Percentiles rank a stretch among this genome's conserved stretches.
Conservation (phyloP, 768 basidiomycete genomes). For the Cyclocybe cylindracea region DNA sequence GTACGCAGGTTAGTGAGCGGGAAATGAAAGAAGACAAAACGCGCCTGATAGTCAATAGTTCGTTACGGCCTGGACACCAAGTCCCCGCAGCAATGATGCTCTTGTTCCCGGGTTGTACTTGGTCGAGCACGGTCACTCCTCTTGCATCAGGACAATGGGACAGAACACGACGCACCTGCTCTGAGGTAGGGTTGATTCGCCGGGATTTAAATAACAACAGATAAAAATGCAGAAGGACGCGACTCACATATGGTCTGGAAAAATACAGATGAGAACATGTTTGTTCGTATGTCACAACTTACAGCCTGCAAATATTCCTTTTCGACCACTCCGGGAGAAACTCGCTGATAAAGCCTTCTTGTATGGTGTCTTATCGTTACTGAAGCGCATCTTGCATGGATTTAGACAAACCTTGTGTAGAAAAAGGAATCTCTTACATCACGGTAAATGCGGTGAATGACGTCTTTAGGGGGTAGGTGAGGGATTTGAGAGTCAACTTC, state of each 20-base stretch:
- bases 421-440: conserved; percentile 54
- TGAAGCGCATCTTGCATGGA: conserved; percentile 71
- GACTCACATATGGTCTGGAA: conserved; percentile 63
- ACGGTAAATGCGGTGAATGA: conserved; percentile 90
- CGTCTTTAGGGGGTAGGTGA: conserved; percentile 85
- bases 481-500: conserved; percentile 88
- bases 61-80: conserved; percentile 80
- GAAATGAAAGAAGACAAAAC: conserved; percentile 5
- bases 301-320: conserved; percentile 90
- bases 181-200: conserved; percentile 13
- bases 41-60: conserved; percentile 78
- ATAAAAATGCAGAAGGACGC: not conserved
- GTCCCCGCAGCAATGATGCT: conserved; percentile 78
- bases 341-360: conserved; percentile 81
- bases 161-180: conserved; percentile 25
- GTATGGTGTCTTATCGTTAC: conserved; percentile 95
- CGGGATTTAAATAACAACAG: not conserved
- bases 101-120: conserved; percentile 67
- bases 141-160: not conserved
- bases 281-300: conserved; percentile 29
- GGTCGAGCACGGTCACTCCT: not conserved
- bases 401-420: not conserved
- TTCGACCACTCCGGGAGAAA: conserved; percentile 87
- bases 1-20: not conserved
- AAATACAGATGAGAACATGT: not conserved